Evolutionary conservation across 768 basidiomycete species (phyloP).

Genomic region (Tricholoma saponaceum): DNA sequence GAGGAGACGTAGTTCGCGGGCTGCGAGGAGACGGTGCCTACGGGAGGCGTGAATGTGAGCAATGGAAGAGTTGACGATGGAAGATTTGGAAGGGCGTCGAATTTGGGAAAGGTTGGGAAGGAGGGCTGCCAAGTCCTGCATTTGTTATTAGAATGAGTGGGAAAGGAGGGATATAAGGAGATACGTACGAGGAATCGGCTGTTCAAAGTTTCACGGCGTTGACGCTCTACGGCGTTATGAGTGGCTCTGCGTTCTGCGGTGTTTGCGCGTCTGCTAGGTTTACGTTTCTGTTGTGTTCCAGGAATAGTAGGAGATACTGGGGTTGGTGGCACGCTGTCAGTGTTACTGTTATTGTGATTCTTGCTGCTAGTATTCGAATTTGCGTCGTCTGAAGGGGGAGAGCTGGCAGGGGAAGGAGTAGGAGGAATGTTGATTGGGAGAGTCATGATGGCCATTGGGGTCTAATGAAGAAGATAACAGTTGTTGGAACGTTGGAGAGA

Average conservation of each 20-base stretch:
- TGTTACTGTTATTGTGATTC: constrained; percentile 24
- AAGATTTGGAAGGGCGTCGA: constrained; percentile 92
- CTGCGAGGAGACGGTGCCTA: constrained; percentile 52
- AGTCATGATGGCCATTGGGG: constrained; percentile 35
- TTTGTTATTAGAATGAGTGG: constrained; percentile 2
- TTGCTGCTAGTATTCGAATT: too few species aligned
- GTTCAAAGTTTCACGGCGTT: constrained; percentile 90
- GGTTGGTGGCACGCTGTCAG: constrained; percentile 41
- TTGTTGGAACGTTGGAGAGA: too few species aligned
- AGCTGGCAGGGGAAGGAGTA: constrained; percentile 24
- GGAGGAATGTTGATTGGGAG: constrained; percentile 22
- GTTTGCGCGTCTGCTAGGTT: constrained; percentile 86
- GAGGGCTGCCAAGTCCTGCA: constrained; percentile 85
- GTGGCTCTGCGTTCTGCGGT: constrained; percentile 95
- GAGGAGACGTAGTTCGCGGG: constrained; percentile 75
- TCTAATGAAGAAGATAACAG: too few species aligned
- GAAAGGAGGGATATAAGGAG: constrained; percentile 7
- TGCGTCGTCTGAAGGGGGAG: constrained; percentile 18
- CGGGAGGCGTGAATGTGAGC: constrained; percentile 82
- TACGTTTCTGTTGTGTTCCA: constrained; percentile 56
- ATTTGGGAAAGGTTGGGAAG: constrained; percentile 89
- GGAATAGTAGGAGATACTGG: constrained; percentile 37
- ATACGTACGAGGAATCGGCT: constrained; percentile 77
- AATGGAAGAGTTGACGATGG: constrained; percentile 95
- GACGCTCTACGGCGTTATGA: constrained; percentile 96